Percentiles rank a stretch among this genome's conserved stretches.
Conservation (phyloP, 2,329 filamentous ascomycete species). For the Alternaria brassicae region DNA sequence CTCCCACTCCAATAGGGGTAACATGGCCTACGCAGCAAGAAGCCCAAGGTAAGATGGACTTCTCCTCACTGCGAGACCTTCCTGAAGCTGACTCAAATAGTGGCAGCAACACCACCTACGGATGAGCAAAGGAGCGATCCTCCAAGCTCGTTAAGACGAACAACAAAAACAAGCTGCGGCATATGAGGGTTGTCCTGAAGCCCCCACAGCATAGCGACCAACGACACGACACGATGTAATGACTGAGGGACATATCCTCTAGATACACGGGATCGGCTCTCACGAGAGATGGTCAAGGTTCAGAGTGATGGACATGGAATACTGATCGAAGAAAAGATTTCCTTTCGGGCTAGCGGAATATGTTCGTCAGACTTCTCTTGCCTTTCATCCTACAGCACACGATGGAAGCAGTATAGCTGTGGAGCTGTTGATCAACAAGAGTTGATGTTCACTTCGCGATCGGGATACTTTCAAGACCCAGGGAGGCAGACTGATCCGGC, state of each 20-base stretch:
- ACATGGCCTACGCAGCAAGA: constrained; percentile 21
- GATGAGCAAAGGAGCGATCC: constrained; percentile 12
- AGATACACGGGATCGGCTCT: background rate
- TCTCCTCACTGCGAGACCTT: background rate
- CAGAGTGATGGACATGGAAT: background rate
- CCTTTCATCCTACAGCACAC: background rate
- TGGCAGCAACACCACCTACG: constrained; percentile 21
- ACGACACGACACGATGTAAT: background rate
- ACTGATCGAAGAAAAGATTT: background rate
- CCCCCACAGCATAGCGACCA: background rate
- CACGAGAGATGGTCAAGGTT: background rate
- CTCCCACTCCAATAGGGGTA: background rate
- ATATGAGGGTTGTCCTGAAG: background rate
- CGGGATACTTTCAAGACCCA: background rate
- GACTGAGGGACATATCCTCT: background rate
- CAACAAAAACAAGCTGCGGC: background rate
- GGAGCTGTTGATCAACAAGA: background rate
- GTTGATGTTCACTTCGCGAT: background rate
- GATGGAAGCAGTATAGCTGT: background rate
- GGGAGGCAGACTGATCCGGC: background rate
- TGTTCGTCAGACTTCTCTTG: background rate
- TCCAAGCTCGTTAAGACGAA: background rate
- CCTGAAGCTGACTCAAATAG: constrained; percentile 11
- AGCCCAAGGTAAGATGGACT: constrained; percentile 19
- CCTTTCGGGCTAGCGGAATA: background rate